Evolutionary conservation across 768 basidiomycete species (phyloP).

Genomic region (Coprinopsis sp.): DNA sequence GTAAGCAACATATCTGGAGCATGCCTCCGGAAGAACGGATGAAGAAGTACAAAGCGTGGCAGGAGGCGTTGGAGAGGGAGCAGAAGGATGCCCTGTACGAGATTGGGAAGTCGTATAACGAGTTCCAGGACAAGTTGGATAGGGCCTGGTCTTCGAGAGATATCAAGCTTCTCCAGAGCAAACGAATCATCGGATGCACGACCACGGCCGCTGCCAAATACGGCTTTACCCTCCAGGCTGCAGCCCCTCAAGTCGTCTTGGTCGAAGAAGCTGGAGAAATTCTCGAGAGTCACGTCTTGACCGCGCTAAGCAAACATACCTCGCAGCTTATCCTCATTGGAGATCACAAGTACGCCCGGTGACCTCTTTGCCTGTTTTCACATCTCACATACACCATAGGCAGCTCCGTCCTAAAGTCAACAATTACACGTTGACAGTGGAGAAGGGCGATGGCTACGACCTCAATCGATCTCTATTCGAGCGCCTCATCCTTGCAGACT

Average conservation of each 20-base stretch:
- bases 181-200: constrained; percentile 62
- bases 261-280: constrained; percentile 77
- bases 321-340: constrained; percentile 63
- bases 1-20: constrained; percentile 30
- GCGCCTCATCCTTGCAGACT: constrained; percentile 56
- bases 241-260: constrained; percentile 47
- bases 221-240: constrained; percentile 39
- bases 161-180: constrained; percentile 32
- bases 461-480: constrained; percentile 68
- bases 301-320: constrained; percentile 43
- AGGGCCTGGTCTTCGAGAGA: constrained; percentile 32
- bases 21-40: constrained; percentile 26
- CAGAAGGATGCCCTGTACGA: constrained; percentile 29
- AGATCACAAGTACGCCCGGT: constrained; percentile 63
- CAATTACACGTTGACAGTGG: constrained; percentile 58
- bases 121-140: constrained; percentile 28
- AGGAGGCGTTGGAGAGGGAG: constrained; percentile 28
- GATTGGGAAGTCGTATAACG: constrained; percentile 36
- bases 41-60: constrained; percentile 29
- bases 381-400: constrained; percentile 28
- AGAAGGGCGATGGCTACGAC: constrained; percentile 64
- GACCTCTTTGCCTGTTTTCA: neutral
- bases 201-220: constrained; percentile 69
- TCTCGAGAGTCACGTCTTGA: constrained; percentile 61
- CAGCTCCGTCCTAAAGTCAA: constrained; percentile 73